phyloP scores from a whole-genome alignment of 768 basidiomycete species.

The Trametes coccinea region DNA sequence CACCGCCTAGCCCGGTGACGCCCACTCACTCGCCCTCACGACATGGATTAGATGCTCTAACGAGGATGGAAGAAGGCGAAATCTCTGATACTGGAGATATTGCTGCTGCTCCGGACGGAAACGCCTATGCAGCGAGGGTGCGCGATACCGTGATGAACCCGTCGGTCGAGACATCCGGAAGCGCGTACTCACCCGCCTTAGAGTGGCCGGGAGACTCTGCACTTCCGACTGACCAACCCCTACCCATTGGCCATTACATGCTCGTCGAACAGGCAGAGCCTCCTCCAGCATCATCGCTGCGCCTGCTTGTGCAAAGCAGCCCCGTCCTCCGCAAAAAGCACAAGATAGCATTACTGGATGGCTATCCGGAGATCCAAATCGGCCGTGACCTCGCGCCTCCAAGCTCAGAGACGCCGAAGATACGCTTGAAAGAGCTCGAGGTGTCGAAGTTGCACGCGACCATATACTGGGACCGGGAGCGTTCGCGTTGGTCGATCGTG shows the following conservation, averaged over 20 bases:
- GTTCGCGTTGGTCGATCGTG: constrained; percentile 68
- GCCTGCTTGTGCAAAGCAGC: constrained; percentile 40
- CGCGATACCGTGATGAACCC: background rate
- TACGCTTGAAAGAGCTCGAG: constrained; percentile 81
- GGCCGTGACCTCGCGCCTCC: constrained; percentile 64
- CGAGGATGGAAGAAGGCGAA: constrained; percentile 18
- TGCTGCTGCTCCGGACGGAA: background rate
- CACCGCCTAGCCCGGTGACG: background rate
- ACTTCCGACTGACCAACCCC: background rate
- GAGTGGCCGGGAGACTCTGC: constrained; percentile 59
- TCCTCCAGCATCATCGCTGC: constrained; percentile 31
- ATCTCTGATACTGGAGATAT: background rate
- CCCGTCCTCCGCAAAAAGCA: constrained; percentile 51
- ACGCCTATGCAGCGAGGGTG: constrained; percentile 3
- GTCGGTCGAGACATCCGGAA: constrained; percentile 2
- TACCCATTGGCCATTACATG: background rate
- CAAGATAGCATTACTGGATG: constrained; percentile 62
- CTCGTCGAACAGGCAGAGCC: background rate
- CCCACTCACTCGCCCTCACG: background rate
- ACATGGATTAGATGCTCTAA: background rate
- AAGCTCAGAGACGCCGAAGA: constrained; percentile 55
- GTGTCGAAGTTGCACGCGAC: constrained; percentile 83
- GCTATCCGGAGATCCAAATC: constrained; percentile 65
- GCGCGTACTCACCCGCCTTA: constrained; percentile 48
- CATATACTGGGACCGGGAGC: constrained; percentile 63